A percentile compares a stretch with the other conserved stretches of the same genome.
These are phyloP conservation scores for Thelephora aurantiotincta DNA, from an alignment of 768 basidiomycete genomes.

Conservation along the genomic window DNA sequence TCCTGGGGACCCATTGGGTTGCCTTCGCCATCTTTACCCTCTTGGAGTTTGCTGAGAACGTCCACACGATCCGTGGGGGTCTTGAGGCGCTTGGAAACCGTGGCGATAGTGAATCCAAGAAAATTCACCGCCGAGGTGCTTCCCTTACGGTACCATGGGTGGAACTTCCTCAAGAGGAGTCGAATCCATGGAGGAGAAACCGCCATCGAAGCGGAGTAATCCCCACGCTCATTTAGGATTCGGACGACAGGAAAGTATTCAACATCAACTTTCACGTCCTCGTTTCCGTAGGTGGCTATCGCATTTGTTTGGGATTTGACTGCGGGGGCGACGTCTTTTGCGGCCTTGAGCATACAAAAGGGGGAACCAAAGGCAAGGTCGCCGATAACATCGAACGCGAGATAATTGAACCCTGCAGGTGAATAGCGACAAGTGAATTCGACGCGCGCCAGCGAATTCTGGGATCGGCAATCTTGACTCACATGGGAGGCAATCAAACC, in stretches of 20 bases:
- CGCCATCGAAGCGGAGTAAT: slow-evolving; percentile 76
- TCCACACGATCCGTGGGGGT: slow-evolving; percentile 64
- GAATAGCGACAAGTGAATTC: background rate
- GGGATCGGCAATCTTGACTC: slow-evolving; percentile 13
- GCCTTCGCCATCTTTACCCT: slow-evolving; percentile 67
- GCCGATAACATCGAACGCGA: slow-evolving; percentile 57
- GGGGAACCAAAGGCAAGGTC: slow-evolving; percentile 80
- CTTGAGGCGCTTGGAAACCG: slow-evolving; percentile 44
- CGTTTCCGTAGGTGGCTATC: slow-evolving; percentile 43
- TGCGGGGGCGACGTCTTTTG: slow-evolving; percentile 58
- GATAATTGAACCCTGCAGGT: slow-evolving; percentile 30
- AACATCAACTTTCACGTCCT: slow-evolving; percentile 27
- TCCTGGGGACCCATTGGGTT: slow-evolving; percentile 71
- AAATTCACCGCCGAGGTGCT: slow-evolving; percentile 52
- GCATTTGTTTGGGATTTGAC: slow-evolving; percentile 40
- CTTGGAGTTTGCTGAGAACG: slow-evolving; percentile 67
- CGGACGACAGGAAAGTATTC: slow-evolving; percentile 63
- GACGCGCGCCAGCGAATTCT: background rate
- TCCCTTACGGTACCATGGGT: slow-evolving; percentile 72
- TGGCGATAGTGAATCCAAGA: slow-evolving; percentile 68
- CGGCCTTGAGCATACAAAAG: slow-evolving; percentile 76
- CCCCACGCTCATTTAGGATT: slow-evolving; percentile 81
- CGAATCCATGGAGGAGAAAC: slow-evolving; percentile 61
- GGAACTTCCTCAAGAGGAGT: slow-evolving; percentile 34
- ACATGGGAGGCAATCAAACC: slow-evolving; percentile 61